Base-by-base conservation (phyloP, 495 filamentous ascomycete genomes). In the Aspergillus hancockii region DNA sequence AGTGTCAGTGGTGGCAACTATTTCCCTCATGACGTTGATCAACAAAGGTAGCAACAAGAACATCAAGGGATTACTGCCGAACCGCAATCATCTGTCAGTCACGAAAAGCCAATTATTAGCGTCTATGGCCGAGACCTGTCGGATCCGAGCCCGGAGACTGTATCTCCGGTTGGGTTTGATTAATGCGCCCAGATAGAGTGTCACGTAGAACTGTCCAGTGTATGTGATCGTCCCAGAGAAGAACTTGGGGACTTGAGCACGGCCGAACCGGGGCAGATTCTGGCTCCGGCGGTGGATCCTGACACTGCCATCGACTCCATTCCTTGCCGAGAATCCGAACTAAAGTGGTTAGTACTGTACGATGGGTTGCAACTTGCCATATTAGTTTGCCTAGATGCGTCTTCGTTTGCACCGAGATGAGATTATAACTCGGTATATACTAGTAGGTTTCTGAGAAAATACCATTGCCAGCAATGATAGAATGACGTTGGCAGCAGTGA, bases 231-330 rank as follows among this genome's bases (percentile, higher is more conserved):
- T 32, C 31, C 31, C 31, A 32, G 31, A n/a, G 31, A 32, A 32
- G 31, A 32, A 32, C 31, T 10, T 32, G 31, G 31, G 31, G 31
- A 43, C 41, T 9, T 40, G 52, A 32, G 38, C 36, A 55, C 22
- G 4, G 36, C 16, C 38, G 54, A 45, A 21, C 54, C 54, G 54
- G 54, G 54, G 54, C 41, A 56, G 54, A 32, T 49, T 49, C 41
- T 49, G 54, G 54, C 54, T 56, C 54, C 54, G 54, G 41, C 53
- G 53, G 53, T 21, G 41, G 41, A 18, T 13, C 41, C 18, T 43
- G 25, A 40, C 54, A 18, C n/a, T n/a, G n/a, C 38, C n/a, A 43
- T 13, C 40, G 41, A 47, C 19, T 36, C 54, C 54, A 49, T 13
- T 49, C n/a, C 14, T 25, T 56, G 41, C 54, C 54, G 54, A 47